phyloP scores from a whole-genome alignment of 108 stramenopile species.

The Nannochloropsis salina region DNA sequence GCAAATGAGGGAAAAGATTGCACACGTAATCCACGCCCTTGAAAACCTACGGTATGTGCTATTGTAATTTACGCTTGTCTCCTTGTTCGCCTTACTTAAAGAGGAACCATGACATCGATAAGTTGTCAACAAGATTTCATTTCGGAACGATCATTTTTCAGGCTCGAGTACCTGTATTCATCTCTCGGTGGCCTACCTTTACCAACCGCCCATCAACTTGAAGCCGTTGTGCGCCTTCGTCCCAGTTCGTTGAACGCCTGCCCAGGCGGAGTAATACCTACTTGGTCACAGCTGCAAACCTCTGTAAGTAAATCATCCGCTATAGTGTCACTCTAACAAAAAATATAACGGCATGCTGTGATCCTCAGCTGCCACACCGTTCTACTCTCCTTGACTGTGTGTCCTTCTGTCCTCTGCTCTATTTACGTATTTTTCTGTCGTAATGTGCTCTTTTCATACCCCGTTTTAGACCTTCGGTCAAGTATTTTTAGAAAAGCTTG shows the following conservation, averaged over 20 bases:
- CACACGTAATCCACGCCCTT: neutral
- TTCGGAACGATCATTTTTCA: neutral
- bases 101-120: too few species aligned
- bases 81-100: too few species aligned
- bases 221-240: neutral
- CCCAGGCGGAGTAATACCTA: neutral
- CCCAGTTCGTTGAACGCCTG: conserved; percentile 7
- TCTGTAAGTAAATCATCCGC: neutral
- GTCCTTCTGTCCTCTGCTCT: too few species aligned
- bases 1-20: neutral
- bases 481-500: neutral
- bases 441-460: too few species aligned
- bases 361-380: too few species aligned
- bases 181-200: conserved; percentile 2
- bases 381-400: too few species aligned
- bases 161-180: neutral
- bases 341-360: too few species aligned
- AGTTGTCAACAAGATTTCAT: neutral
- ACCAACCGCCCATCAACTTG: conserved; percentile 15
- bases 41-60: neutral
- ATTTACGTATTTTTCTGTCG: too few species aligned
- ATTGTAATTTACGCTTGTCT: neutral
- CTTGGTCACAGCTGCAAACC: neutral
- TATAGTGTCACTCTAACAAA: too few species aligned
- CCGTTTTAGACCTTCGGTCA: neutral